phyloP scores from a whole-genome alignment of 225 moss, liverwort and hornwort genomes.

The Pseudoscleropodium purum region DNA sequence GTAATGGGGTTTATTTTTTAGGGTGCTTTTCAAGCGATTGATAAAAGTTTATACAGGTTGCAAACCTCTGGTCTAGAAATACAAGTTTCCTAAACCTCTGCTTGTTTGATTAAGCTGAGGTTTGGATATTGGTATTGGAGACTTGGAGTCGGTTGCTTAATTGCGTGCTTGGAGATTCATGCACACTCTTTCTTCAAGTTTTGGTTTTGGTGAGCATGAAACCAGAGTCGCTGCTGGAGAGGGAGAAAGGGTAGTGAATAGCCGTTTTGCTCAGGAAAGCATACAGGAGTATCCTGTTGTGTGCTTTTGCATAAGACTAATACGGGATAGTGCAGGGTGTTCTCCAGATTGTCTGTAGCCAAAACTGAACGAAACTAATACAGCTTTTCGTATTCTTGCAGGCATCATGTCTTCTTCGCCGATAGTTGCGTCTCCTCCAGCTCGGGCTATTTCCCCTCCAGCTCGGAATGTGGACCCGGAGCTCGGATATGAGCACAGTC shows the following conservation, averaged over 20 bases:
- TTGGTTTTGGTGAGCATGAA: too few species aligned
- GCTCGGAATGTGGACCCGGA: background rate
- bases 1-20: too few species aligned
- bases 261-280: background rate
- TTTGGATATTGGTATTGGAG: background rate
- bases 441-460: background rate
- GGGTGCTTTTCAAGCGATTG: background rate
- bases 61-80: background rate
- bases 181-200: too few species aligned
- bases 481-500: background rate
- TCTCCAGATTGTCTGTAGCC: background rate
- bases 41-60: background rate
- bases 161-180: background rate
- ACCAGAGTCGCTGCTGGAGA: background rate
- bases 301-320: background rate
- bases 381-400: background rate
- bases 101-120: background rate
- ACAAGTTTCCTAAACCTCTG: background rate
- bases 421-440: background rate
- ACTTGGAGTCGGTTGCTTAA: background rate
- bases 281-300: too few species aligned
- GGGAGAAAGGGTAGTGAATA: too few species aligned
- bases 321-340: background rate
- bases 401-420: background rate
- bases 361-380: background rate